phyloP scores from a whole-genome alignment of 2,329 filamentous ascomycete genomes.

The Tolypocladium cylindrosporum region DNA sequence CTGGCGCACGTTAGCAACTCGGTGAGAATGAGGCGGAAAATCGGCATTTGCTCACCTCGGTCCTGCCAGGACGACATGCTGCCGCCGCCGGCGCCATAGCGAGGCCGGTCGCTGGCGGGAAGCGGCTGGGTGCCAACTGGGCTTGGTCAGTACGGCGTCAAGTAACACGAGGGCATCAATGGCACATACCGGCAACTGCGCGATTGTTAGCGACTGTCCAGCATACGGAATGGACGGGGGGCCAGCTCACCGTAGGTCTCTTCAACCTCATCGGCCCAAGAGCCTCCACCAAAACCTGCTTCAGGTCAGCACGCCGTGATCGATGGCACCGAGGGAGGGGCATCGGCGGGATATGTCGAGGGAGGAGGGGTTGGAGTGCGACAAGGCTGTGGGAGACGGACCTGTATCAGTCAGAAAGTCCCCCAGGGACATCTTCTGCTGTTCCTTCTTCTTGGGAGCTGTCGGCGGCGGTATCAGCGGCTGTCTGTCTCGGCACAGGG shows the following conservation, averaged over 20 bases:
- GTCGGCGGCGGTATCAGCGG: conserved; percentile 12
- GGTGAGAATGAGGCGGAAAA: neutral
- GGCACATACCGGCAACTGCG: conserved; percentile 25
- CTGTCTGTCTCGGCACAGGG: conserved; percentile 1
- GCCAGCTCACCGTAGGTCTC: conserved; percentile 63
- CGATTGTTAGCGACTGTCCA: conserved; percentile 16
- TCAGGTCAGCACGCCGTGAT: conserved; percentile 15
- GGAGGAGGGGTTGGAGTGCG: conserved; percentile 11
- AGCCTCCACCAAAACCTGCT: conserved; percentile 52
- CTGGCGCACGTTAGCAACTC: conserved; percentile 23
- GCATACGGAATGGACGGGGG: conserved; percentile 2
- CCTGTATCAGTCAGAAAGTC: conserved; percentile 89
- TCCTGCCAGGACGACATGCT: conserved; percentile 30
- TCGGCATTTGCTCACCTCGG: conserved; percentile 25
- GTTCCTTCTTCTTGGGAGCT: conserved; percentile 91
- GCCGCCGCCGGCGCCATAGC: conserved; percentile 16
- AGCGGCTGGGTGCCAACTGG: conserved; percentile 43
- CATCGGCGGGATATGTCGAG: conserved; percentile 11
- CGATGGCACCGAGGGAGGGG: conserved; percentile 3
- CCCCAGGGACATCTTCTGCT: conserved; percentile 95
- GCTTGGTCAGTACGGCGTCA: conserved; percentile 10
- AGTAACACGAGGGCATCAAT: neutral
- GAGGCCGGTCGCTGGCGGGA: conserved; percentile 37
- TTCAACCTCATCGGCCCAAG: conserved; percentile 99
- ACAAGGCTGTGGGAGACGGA: conserved; percentile 38